Evolutionary conservation across 2,329 filamentous ascomycete genomes (phyloP).

Genomic region (Monosporascus sp.): DNA sequence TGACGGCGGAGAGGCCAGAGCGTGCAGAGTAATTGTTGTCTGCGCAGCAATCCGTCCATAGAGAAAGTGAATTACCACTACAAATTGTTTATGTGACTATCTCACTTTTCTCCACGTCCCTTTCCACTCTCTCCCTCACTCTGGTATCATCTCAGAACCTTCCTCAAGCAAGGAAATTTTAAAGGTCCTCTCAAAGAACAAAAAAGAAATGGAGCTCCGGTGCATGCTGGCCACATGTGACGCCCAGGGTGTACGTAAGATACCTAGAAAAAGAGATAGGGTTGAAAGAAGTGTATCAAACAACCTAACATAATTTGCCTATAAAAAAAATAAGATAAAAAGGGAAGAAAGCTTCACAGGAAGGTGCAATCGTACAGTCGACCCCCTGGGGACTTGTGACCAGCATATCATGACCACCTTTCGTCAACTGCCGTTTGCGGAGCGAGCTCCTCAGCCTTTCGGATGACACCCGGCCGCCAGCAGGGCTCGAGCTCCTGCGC

Average conservation of each 20-base stretch:
- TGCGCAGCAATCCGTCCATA: conserved; percentile 8
- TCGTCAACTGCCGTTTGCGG: background rate
- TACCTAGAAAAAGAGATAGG: background rate
- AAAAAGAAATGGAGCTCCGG: background rate
- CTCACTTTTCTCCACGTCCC: background rate
- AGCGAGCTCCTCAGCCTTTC: conserved; percentile 4
- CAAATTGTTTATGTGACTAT: background rate
- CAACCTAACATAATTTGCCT: background rate
- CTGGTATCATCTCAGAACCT: background rate
- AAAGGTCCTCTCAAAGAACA: background rate
- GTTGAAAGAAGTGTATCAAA: too few relatives aligned
- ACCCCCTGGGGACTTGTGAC: conserved; percentile 3
- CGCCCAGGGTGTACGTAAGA: background rate
- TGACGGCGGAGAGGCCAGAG: too few relatives aligned
- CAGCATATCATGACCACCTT: too few relatives aligned
- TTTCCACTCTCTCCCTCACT: background rate
- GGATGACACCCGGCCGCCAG: background rate
- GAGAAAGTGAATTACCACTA: conserved; percentile 11
- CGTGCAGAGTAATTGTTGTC: too few relatives aligned
- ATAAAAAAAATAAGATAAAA: background rate
- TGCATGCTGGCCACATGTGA: background rate
- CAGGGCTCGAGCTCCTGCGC: background rate
- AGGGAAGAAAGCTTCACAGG: background rate
- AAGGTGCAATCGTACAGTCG: conserved; percentile 13
- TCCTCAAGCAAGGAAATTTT: background rate